Conservation (phyloP, 2,329 filamentous ascomycete species). For the Paramyrothecium sp. region DNA sequence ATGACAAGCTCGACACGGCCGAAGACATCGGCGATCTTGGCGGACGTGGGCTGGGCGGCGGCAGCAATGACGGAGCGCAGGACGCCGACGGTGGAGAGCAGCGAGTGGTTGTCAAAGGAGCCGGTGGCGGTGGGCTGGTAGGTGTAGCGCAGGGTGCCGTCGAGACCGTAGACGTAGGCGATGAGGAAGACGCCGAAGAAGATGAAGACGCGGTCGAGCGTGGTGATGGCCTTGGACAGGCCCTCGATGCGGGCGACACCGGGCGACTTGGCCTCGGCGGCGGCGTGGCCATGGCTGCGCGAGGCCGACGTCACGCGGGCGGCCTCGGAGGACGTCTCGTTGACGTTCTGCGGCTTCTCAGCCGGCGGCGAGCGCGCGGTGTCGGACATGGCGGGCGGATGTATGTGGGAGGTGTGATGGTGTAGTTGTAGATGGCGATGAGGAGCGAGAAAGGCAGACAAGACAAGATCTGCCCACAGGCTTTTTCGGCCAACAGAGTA, state of each 20-base stretch:
- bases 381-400: neutral
- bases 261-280: slow-evolving; percentile 36
- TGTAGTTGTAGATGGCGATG: neutral
- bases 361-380: neutral
- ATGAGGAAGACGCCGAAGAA: slow-evolving; percentile 62
- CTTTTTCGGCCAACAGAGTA: too few relatives aligned
- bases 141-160: slow-evolving; percentile 53
- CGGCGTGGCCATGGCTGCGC: slow-evolving; percentile 16
- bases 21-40: slow-evolving; percentile 63
- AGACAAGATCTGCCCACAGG: too few relatives aligned
- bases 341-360: neutral
- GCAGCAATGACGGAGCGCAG: slow-evolving; percentile 59
- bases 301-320: neutral
- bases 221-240: slow-evolving; percentile 50
- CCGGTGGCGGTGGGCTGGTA: slow-evolving; percentile 57
- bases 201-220: slow-evolving; percentile 51
- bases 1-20: slow-evolving; percentile 58
- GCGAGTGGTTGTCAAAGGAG: slow-evolving; percentile 49
- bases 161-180: slow-evolving; percentile 63
- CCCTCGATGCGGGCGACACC: slow-evolving; percentile 62
- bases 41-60: slow-evolving; percentile 56
- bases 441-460: neutral
- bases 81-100: slow-evolving; percentile 57
- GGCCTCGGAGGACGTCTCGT: neutral
- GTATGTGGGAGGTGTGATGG: neutral